Percentiles rank a stretch among this genome's conserved stretches.
Conservation (phyloP, 2,329 filamentous ascomycete genomes). For the Pseudogymnoascus sp. region DNA sequence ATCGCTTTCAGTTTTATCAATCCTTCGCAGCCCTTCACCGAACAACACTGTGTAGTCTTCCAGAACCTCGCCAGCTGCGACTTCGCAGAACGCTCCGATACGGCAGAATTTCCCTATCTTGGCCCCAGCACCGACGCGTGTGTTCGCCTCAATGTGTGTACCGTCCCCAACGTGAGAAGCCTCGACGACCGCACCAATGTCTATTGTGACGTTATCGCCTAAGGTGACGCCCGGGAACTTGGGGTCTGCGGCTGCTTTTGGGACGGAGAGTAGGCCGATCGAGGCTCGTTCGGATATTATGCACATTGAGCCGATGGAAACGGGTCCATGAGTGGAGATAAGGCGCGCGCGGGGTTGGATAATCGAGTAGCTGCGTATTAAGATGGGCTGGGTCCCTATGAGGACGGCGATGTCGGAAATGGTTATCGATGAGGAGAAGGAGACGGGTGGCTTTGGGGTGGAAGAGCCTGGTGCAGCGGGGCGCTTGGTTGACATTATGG, state of each 20-base stretch:
- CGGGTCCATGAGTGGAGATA: conserved; percentile 69
- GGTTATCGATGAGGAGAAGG: conserved; percentile 53
- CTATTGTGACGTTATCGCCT: conserved; percentile 56
- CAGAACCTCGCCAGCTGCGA: conserved; percentile 52
- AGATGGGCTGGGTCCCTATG: conserved; percentile 70
- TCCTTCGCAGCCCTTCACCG: conserved; percentile 53
- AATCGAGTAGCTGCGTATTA: conserved; percentile 69
- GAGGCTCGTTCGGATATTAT: conserved; percentile 68
- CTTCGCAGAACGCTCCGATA: conserved; percentile 56
- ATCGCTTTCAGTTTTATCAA: conserved; percentile 54
- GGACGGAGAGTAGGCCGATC: conserved; percentile 43
- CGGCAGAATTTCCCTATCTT: conserved; percentile 64
- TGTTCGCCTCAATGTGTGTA: conserved; percentile 56
- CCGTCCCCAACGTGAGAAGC: conserved; percentile 44
- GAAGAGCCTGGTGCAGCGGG: conserved; percentile 47
- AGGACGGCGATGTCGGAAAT: conserved; percentile 59
- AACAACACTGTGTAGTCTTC: conserved; percentile 66
- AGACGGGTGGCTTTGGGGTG: conserved; percentile 53
- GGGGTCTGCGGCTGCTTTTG: conserved; percentile 17
- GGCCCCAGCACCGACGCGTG: conserved; percentile 53
- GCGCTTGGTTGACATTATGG: conserved; percentile 29
- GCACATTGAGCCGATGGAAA: conserved; percentile 74
- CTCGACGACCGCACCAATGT: conserved; percentile 55
- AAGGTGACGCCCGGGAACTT: conserved; percentile 40
- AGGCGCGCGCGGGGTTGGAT: conserved; percentile 82